Evolutionary conservation across 1,284 basidiomycete genomes (phyloP).

Genomic region (Cryptococcus sp.): DNA sequence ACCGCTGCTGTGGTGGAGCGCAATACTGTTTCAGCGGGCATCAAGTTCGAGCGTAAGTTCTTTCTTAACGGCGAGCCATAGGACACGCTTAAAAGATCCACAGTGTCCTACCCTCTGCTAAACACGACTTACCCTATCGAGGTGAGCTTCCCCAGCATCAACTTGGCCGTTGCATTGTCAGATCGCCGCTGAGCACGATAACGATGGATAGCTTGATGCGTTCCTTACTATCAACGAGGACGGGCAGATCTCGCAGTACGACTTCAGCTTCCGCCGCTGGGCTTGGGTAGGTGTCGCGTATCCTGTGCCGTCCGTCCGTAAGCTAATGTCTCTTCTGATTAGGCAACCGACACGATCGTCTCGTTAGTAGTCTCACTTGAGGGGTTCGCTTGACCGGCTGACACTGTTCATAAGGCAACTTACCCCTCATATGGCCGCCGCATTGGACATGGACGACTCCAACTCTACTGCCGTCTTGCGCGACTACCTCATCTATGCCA

Average conservation of each 20-base stretch:
- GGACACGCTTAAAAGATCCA: neutral
- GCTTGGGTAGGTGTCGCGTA: conserved; percentile 9
- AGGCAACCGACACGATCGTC: neutral
- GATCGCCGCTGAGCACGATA: too few relatives aligned
- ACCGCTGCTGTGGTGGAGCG: conserved; percentile 4
- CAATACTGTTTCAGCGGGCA: conserved; percentile 2
- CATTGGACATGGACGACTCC: neutral
- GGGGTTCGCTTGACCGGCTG: neutral
- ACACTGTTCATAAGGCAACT: neutral
- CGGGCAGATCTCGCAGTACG: conserved; percentile 11
- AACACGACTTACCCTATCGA: conserved; percentile 8
- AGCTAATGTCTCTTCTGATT: neutral
- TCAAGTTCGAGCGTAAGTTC: conserved; percentile 8
- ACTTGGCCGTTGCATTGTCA: too few relatives aligned
- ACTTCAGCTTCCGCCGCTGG: conserved; percentile 17
- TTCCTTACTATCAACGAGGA: conserved; percentile 8
- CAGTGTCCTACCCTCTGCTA: conserved; percentile 6
- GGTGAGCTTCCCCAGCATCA: neutral
- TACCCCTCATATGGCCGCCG: conserved; percentile 12
- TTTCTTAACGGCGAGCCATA: neutral
- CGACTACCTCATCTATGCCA: conserved; percentile 2
- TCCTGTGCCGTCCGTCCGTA: neutral
- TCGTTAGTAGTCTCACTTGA: neutral
- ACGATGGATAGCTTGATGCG: conserved; percentile 2
- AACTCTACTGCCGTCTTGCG: conserved; percentile 1